Evolutionary conservation across 257 asterid genomes (phyloP).

Genomic region (Solanum okadae): DNA sequence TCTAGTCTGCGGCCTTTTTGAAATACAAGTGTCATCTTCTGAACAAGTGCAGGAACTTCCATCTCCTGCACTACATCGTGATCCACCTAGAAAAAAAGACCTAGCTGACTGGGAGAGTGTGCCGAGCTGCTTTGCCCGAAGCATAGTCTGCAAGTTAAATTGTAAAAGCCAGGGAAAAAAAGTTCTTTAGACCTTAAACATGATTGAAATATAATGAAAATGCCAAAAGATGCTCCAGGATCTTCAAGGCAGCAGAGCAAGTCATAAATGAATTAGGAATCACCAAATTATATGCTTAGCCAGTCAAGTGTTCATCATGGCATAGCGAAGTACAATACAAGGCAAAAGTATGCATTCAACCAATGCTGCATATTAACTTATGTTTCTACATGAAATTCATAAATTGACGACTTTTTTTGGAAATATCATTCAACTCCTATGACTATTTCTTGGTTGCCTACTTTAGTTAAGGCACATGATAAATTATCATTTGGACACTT

Average conservation of each 20-base stretch:
- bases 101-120: slow-evolving; percentile 85
- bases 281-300: not conserved
- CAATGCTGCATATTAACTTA: not conserved
- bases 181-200: not conserved
- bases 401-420: not conserved
- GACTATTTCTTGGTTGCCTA: not conserved
- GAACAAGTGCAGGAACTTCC: slow-evolving; percentile 75
- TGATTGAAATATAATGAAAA: not conserved
- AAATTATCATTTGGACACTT: not conserved
- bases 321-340: not conserved
- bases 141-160: slow-evolving; percentile 54
- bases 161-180: not conserved
- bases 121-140: slow-evolving; percentile 81
- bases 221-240: not conserved
- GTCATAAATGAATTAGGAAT: not conserved
- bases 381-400: not conserved
- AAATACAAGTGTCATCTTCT: slow-evolving; percentile 64
- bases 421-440: not conserved
- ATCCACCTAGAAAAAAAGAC: slow-evolving; percentile 58
- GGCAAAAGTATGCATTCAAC: not conserved
- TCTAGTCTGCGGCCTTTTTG: slow-evolving; percentile 41
- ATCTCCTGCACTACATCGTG: slow-evolving; percentile 70
- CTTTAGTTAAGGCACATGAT: not conserved
- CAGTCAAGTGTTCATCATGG: not conserved
- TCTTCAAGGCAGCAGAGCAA: not conserved